A percentile compares a stretch with the other conserved stretches of the same genome.
Conservation (phyloP, 805 yeast species). For the Starmerella etchellsii region DNA sequence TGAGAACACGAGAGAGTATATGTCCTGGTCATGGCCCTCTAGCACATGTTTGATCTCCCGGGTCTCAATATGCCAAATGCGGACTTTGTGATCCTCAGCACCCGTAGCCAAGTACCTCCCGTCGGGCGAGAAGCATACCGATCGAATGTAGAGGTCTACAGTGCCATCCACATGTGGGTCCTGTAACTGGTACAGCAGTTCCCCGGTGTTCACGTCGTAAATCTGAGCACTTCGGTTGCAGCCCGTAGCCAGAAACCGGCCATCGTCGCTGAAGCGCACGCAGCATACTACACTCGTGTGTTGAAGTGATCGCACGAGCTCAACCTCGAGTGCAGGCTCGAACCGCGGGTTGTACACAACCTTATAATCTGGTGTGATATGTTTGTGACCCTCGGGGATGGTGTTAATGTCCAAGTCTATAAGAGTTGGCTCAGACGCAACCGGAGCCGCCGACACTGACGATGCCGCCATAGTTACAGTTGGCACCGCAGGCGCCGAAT, state of each 20-base stretch:
- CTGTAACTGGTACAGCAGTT: slow-evolving; percentile 68
- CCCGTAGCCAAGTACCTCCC: slow-evolving; percentile 89
- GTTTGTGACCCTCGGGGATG: slow-evolving; percentile 15
- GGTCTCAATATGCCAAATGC: slow-evolving; percentile 90
- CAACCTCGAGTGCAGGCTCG: slow-evolving; percentile 65
- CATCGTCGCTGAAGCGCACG: slow-evolving; percentile 83
- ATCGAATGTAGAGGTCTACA: slow-evolving; percentile 82
- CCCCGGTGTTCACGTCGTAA: slow-evolving; percentile 83
- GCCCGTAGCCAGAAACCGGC: slow-evolving; percentile 89
- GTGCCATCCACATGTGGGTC: slow-evolving; percentile 65
- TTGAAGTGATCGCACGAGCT: slow-evolving; percentile 76
- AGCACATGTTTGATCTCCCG: slow-evolving; percentile 69
- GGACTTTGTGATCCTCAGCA: slow-evolving; percentile 60
- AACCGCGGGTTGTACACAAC: slow-evolving; percentile 83
- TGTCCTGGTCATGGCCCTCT: slow-evolving; percentile 94
- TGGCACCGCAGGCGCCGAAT: no score
- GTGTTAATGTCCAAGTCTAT: slow-evolving; percentile 60
- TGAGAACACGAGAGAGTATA: slow-evolving; percentile 87
- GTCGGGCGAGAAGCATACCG: slow-evolving; percentile 94
- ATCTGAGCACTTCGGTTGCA: slow-evolving; percentile 94
- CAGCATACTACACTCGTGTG: slow-evolving; percentile 95
- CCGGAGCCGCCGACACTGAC: no score
- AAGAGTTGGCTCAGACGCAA: no score
- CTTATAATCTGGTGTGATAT: slow-evolving; percentile 63
- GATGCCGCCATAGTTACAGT: no score